A percentile compares a stretch with the other conserved stretches of the same genome.
These are phyloP conservation scores for Batkoa obscura DNA, from an alignment of 371 early-diverging fungal genomes.

Conservation along the genomic window DNA sequence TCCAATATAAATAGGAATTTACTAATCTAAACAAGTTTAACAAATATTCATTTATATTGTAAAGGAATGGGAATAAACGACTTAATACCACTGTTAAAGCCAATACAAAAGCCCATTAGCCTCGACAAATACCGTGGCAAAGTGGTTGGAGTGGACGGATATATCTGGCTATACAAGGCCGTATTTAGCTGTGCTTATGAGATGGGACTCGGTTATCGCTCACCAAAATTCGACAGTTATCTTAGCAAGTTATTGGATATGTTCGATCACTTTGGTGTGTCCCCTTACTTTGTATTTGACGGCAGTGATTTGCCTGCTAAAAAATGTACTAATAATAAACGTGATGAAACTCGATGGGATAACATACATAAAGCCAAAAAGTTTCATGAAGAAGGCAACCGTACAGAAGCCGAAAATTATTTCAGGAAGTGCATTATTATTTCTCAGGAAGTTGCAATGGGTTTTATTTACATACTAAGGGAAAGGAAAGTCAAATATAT, in stretches of 20 bases:
- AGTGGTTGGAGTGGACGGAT: constrained; percentile 75
- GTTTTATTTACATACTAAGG: constrained; percentile 54
- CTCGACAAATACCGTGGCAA: constrained; percentile 42
- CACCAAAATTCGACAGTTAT: constrained; percentile 39
- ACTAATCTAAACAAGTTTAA: too few species aligned
- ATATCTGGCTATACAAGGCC: constrained; percentile 84
- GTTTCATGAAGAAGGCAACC: constrained; percentile 23
- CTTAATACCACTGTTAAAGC: constrained; percentile 53
- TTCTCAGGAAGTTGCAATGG: constrained; percentile 56
- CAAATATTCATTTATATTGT: too few species aligned
- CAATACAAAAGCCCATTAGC: constrained; percentile 40
- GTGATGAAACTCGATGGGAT: constrained; percentile 30
- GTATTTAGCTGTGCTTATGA: constrained; percentile 64
- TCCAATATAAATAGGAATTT: too few species aligned
- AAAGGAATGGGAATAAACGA: constrained; percentile 68
- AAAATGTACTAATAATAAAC: constrained; percentile 44
- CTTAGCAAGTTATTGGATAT: constrained; percentile 51
- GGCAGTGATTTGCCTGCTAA: constrained; percentile 85
- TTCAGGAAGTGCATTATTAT: constrained; percentile 54
- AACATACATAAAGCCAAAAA: constrained; percentile 25
- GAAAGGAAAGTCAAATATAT: constrained; percentile 47
- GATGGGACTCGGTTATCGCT: constrained; percentile 33
- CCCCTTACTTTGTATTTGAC: constrained; percentile 91
- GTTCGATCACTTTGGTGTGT: constrained; percentile 45
- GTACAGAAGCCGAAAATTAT: constrained; percentile 35